phyloP scores from a whole-genome alignment of 1,284 basidiomycete genomes.

The Leccinum proximum region DNA sequence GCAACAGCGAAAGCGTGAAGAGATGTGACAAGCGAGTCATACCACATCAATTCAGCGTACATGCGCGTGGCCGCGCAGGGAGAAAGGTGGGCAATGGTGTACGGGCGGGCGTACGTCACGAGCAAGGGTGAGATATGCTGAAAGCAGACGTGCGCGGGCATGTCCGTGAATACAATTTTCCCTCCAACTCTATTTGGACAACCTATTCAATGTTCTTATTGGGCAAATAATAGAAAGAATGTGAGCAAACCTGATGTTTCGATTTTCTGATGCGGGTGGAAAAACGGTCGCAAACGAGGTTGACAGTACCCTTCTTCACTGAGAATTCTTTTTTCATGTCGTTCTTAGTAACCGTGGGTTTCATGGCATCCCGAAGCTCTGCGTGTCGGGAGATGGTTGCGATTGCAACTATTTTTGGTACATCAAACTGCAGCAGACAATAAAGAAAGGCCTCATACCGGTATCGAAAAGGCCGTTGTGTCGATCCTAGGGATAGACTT shows the following conservation, averaged over 20 bases:
- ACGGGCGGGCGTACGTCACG: no score
- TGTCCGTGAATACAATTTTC: not conserved
- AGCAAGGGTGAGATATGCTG: no score
- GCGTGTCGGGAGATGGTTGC: slow-evolving; percentile 39
- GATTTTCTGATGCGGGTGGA: slow-evolving; percentile 35
- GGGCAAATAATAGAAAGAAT: not conserved
- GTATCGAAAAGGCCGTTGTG: slow-evolving; percentile 15
- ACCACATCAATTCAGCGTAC: no score
- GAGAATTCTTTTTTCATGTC: slow-evolving; percentile 35
- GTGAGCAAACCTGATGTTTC: slow-evolving; percentile 31
- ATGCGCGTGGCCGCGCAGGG: no score
- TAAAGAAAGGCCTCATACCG: slow-evolving; percentile 10
- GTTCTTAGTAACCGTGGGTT: slow-evolving; percentile 39
- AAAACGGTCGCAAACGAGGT: slow-evolving; percentile 39
- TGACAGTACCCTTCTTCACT: slow-evolving; percentile 25
- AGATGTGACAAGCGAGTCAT: no score
- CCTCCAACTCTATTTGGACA: slow-evolving; percentile 18
- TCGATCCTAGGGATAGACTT: slow-evolving; percentile 19
- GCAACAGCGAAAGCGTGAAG: no score
- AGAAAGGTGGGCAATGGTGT: no score
- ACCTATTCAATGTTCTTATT: slow-evolving; percentile 11
- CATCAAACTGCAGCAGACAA: not conserved
- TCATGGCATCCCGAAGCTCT: slow-evolving; percentile 35
- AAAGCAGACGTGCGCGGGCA: no score
- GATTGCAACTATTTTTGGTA: slow-evolving; percentile 25